These are phyloP conservation scores for Candida sp. DNA, from an alignment of 1,139 yeast species.

Conservation along the genomic window DNA sequence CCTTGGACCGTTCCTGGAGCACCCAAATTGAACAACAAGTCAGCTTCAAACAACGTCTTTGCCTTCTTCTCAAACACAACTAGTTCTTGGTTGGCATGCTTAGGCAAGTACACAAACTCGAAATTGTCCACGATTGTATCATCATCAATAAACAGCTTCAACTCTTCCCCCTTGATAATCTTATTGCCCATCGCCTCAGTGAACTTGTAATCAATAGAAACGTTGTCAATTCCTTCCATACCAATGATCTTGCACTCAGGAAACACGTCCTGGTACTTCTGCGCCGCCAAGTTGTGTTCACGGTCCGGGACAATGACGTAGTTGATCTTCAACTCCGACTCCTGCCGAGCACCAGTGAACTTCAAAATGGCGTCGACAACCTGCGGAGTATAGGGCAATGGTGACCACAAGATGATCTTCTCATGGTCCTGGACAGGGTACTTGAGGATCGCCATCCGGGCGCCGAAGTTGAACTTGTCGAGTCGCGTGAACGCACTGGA, in stretches of 20 bases:
- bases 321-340: slow-evolving; percentile 33
- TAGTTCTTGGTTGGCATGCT: slow-evolving; percentile 59
- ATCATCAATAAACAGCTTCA: slow-evolving; percentile 28
- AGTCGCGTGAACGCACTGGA: slow-evolving; percentile 51
- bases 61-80: slow-evolving; percentile 50
- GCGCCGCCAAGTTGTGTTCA: slow-evolving; percentile 62
- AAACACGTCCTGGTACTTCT: slow-evolving; percentile 49
- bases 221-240: slow-evolving; percentile 40
- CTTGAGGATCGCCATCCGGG: slow-evolving; percentile 57
- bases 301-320: slow-evolving; percentile 55
- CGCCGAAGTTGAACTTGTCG: slow-evolving; percentile 56
- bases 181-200: slow-evolving; percentile 29
- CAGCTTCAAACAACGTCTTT: slow-evolving; percentile 58
- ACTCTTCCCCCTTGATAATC: slow-evolving; percentile 23
- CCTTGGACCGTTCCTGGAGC: slow-evolving; percentile 20
- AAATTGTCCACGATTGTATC: slow-evolving; percentile 39
- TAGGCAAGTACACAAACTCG: slow-evolving; percentile 59
- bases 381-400: slow-evolving; percentile 60
- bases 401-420: slow-evolving; percentile 58
- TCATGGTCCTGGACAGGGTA: slow-evolving; percentile 15
- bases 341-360: slow-evolving; percentile 31
- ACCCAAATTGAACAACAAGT: slow-evolving; percentile 56
- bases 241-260: slow-evolving; percentile 58
- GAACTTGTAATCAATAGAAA: slow-evolving; percentile 39
- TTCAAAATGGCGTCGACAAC: slow-evolving; percentile 42